phyloP scores from a whole-genome alignment of 805 yeast genomes.

The Ogataea minuta region DNA sequence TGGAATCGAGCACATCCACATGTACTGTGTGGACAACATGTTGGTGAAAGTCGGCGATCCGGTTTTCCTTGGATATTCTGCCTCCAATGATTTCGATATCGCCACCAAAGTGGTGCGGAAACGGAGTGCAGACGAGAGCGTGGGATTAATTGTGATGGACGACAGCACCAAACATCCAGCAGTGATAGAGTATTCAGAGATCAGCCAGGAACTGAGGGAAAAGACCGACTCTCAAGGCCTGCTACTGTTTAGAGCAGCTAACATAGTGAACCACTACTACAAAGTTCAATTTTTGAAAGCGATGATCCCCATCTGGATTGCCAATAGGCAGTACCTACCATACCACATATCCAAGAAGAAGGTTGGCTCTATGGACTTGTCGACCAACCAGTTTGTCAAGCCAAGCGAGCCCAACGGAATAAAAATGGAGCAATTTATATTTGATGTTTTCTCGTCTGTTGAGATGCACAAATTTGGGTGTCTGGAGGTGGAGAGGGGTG shows the following conservation, averaged over 20 bases:
- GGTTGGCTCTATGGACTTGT: constrained; percentile 52
- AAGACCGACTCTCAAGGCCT: constrained; percentile 59
- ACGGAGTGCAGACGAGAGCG: constrained; percentile 81
- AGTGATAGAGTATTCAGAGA: constrained; percentile 94
- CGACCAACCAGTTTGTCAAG: constrained; percentile 44
- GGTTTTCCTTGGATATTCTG: constrained; percentile 79
- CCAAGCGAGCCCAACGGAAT: constrained; percentile 88
- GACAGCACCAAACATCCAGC: constrained; percentile 61
- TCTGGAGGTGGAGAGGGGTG: constrained; percentile 80
- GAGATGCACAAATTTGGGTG: constrained; percentile 75
- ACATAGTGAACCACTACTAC: constrained; percentile 95
- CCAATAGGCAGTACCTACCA: constrained; percentile 68
- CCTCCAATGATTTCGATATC: constrained; percentile 59
- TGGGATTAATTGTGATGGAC: constrained; percentile 84
- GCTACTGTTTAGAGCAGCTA: constrained; percentile 85
- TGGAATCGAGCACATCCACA: constrained; percentile 85
- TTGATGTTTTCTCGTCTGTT: constrained; percentile 88
- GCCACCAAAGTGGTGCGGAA: constrained; percentile 96
- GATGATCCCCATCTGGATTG: constrained; percentile 67
- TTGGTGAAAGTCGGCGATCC: constrained; percentile 95
- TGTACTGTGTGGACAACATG: constrained; percentile 96
- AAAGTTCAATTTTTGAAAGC: constrained; percentile 67
- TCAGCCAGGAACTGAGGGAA: constrained; percentile 68
- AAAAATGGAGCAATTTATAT: constrained; percentile 93
- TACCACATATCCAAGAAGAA: constrained; percentile 94